Evolutionary conservation across 371 early-diverging fungal species (phyloP).

Genomic region (Actinomortierella wolfii): DNA sequence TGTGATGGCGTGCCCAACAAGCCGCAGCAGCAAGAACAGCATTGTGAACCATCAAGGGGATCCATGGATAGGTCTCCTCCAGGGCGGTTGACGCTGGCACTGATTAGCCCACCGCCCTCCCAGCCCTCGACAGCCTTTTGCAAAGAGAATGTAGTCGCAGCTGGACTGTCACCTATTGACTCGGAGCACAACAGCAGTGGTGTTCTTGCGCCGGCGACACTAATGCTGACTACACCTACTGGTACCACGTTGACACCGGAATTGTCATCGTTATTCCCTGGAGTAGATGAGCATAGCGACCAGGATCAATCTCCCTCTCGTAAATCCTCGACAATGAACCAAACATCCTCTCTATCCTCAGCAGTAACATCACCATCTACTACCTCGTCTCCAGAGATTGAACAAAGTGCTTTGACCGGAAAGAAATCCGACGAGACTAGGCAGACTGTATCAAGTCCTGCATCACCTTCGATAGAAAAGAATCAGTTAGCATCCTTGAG

Average conservation of each 20-base stretch:
- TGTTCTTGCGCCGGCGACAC: slow-evolving; percentile 16
- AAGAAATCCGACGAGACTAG: no score
- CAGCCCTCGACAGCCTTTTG: slow-evolving; percentile 36
- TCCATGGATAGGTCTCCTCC: slow-evolving; percentile 14
- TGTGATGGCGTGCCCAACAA: no score
- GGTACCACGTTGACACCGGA: neutral
- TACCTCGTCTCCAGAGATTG: no score
- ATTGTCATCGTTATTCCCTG: neutral
- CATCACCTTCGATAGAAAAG: no score
- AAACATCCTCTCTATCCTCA: neutral
- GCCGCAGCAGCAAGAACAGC: neutral
- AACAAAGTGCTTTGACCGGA: no score
- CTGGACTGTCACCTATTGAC: neutral
- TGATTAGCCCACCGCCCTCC: slow-evolving; percentile 20
- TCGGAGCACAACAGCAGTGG: neutral
- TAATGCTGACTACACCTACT: slow-evolving; percentile 7
- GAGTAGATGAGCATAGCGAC: neutral
- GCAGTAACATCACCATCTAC: no score
- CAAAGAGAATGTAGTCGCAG: slow-evolving; percentile 28
- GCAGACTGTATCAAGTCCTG: no score
- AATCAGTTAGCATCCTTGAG: no score
- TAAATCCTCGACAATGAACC: neutral
- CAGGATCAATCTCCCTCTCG: neutral
- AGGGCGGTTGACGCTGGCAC: slow-evolving; percentile 17
- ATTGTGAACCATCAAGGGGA: neutral